These are phyloP conservation scores for Coniochaeta ligniaria DNA, from an alignment of 2,329 filamentous ascomycete species.

Conservation along the genomic window DNA sequence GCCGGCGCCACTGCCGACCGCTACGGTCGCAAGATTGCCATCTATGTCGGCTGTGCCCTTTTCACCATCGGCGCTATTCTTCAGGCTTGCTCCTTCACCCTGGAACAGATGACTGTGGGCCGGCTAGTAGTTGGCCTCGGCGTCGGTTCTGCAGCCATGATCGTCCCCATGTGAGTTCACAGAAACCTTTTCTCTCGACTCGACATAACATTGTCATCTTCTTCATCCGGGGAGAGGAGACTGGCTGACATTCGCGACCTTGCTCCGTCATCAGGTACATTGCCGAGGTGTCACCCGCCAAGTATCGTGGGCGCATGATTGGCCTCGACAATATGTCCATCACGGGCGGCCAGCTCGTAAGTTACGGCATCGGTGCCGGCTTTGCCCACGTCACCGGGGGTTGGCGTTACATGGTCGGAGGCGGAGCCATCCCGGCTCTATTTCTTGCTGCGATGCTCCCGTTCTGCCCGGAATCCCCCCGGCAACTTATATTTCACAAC, in stretches of 20 bases:
- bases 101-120: constrained; percentile 59
- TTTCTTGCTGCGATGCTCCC: constrained; percentile 62
- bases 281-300: constrained; percentile 72
- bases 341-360: constrained; percentile 81
- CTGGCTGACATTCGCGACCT: too few species aligned
- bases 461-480: constrained; percentile 78
- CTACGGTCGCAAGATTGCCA: constrained; percentile 54
- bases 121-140: constrained; percentile 63
- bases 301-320: constrained; percentile 70
- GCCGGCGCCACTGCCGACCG: constrained; percentile 56
- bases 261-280: too few species aligned
- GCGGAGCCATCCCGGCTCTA: constrained; percentile 70
- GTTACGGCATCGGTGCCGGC: constrained; percentile 76
- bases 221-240: too few species aligned
- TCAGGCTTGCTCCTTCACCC: constrained; percentile 53
- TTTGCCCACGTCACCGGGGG: constrained; percentile 56
- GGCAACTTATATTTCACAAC: too few species aligned
- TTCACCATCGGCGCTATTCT: constrained; percentile 61
- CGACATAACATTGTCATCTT: too few species aligned
- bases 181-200: too few species aligned
- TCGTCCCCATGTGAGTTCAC: constrained; percentile 75
- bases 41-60: constrained; percentile 56
- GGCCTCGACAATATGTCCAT: constrained; percentile 78
- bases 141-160: constrained; percentile 71
- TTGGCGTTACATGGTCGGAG: constrained; percentile 88